Evolutionary conservation across 371 early-diverging fungal species (phyloP), one percentile per base, ranked within the genome.

Genomic region (Mortierella sp.): DNA sequence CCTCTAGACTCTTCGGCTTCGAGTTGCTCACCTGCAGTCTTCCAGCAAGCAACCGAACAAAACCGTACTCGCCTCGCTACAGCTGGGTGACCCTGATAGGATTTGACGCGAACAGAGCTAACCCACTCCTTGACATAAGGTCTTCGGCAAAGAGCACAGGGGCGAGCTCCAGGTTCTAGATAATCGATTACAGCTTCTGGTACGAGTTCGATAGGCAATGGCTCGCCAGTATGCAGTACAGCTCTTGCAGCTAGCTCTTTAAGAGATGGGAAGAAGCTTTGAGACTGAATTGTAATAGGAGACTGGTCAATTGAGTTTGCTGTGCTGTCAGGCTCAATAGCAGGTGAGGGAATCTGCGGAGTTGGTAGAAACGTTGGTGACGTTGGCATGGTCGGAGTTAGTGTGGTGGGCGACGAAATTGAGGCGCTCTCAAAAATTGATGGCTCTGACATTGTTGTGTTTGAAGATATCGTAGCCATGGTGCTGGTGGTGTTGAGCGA

Each of bases 111-210:
- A 3, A 90, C 88, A 39, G 90, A 89, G 2, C 89, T 87, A 4
- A 91, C 83, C 90, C 90, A 90, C 72, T 91, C 92, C 26, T 88
- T 86, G 54, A 90, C 87, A 77, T 89, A 90, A 0, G 90, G 87
- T 9, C 78, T 66, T 9, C 86, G 84, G 51, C 92, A 91, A 39
- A 77, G 69, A 9, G 76, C 84, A 68, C 92, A 91, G 0, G 84
- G 73, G 8, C 87, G 61, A 4, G 85, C 88, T 10, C 86, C 86
- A 3, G 78, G 70, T 5, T 89, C 71, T 45, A 89, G 85, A 49
- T 87, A 72, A 3, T 85, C 87, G 20, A 89, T 43, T 66, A 87
- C 86, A 0, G 54, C 49, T 9, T 89, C 88, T n/a, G 89, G 70
- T 22, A 74, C 64, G 26, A 73, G 66, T 5, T 84, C 78, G 12